Conservation (phyloP, 2,329 filamentous ascomycete species). For the Thielaviopsis euricoi region DNA sequence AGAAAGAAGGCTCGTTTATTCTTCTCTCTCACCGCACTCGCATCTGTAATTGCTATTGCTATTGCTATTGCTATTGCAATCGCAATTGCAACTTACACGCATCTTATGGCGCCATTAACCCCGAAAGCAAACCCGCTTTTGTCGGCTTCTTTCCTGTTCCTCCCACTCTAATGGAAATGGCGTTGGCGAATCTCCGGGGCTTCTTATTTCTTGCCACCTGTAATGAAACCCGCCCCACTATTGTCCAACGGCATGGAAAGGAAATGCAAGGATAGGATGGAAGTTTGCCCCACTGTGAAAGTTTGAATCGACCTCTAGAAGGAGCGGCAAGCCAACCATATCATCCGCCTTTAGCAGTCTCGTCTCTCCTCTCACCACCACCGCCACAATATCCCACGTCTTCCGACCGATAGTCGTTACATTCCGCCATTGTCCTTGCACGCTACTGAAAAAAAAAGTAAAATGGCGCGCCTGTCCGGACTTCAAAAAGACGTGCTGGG, state of each 20-base stretch:
- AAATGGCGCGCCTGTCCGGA: conserved; percentile 46
- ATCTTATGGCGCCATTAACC: background rate
- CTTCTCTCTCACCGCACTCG: background rate
- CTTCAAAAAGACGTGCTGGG: conserved; percentile 78
- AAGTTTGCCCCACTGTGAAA: background rate
- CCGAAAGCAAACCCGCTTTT: background rate
- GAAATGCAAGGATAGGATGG: background rate
- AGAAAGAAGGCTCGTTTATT: too few relatives aligned
- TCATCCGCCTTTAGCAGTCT: background rate
- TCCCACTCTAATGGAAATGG: background rate
- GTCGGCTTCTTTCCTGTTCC: background rate
- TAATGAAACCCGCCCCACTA: background rate
- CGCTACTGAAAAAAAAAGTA: too few relatives aligned
- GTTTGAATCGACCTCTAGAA: background rate
- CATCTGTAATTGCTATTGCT: too few relatives aligned
- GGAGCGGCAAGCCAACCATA: background rate
- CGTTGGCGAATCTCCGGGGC: background rate
- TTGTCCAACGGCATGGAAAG: background rate
- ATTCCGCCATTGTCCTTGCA: too few relatives aligned
- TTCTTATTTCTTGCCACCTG: background rate
- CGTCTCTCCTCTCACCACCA: too few relatives aligned
- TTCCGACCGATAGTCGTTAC: too few relatives aligned
- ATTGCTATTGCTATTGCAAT: background rate
- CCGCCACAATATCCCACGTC: too few relatives aligned
- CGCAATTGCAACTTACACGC: background rate